Evolutionary conservation across 371 early-diverging fungal genomes (phyloP), one percentile per base, ranked within the genome.

Genomic region (Furculomyces boomerangus): DNA sequence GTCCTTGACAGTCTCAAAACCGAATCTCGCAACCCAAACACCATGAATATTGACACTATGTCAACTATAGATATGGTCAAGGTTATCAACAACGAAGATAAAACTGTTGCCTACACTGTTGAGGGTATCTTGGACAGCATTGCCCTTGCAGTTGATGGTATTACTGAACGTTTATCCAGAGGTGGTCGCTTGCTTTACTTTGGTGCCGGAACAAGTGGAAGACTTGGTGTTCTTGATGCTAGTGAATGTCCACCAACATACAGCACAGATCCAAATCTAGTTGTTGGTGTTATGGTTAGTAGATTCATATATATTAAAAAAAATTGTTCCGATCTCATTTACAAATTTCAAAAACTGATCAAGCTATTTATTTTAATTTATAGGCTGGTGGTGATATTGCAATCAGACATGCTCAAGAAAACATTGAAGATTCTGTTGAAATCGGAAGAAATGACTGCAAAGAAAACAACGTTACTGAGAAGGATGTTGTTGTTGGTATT

Each of bases 201-300:
- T 35, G 52, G 52, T n/a, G 52, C 52, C 14, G 52, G 52, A 35
- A 51, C 52, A 3, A 51, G 52, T 35, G 52, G 52, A 51, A 51
- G 52, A 35, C 32, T 51, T 10, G 52, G 52, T 8, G 52, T 51
- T 25, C 32, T 51, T 18, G 52, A 51, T 51, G 52, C 52, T 22
- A 51, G 52, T 24, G 52, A 51, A 51, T 51, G 52, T 35, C 52
- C 52, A 18, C 52, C 52, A 5, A 51, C 52, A 8, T 51, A 51
- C 24, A 51, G 52, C 52, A 51, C 52, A 8, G 35, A 51, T 37
- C 52, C 52, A 32, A 39, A 51, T 32, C 35, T 35, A 24, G 52
- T 51, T 10, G 52, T 51, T 16, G 52, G 30, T 35, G 35, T 51
- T 25, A 51, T 51, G 52, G 43, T 43, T n/a, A n/a, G n/a, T n/a